Percentiles rank a stretch among this genome's conserved stretches.
These are phyloP conservation scores for Sclerotinia spermophila DNA, from an alignment of 2,329 filamentous ascomycete species.

Conservation along the genomic window DNA sequence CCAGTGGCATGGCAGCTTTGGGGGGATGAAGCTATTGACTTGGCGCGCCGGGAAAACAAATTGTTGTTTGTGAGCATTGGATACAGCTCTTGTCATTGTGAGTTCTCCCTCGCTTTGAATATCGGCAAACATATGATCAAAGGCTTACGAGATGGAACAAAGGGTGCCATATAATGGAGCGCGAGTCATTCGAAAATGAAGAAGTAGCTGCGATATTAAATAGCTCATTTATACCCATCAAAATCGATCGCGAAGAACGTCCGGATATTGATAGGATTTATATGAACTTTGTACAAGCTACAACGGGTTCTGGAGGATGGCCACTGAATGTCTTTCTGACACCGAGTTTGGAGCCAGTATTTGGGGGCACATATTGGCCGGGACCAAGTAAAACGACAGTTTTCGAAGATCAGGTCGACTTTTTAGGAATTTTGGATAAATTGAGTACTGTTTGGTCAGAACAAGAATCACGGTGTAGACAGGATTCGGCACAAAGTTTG, in stretches of 20 bases:
- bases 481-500: constrained; percentile 79
- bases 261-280: constrained; percentile 94
- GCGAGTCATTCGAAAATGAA: constrained; percentile 83
- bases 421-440: constrained; percentile 78
- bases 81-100: constrained; percentile 93
- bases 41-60: constrained; percentile 78
- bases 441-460: constrained; percentile 72
- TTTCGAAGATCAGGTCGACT: constrained; percentile 63
- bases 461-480: constrained; percentile 76
- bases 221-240: constrained; percentile 81
- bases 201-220: constrained; percentile 82
- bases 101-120: constrained; percentile 38
- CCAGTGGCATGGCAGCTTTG: constrained; percentile 90
- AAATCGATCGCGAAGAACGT: constrained; percentile 89
- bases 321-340: constrained; percentile 96
- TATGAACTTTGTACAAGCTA: constrained; percentile 97
- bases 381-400: constrained; percentile 42
- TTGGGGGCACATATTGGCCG: constrained; percentile 95
- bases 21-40: constrained; percentile 68
- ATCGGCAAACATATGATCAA: not conserved
- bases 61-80: constrained; percentile 92
- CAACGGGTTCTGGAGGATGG: constrained; percentile 87
- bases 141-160: not conserved
- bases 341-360: constrained; percentile 86
- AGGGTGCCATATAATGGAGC: constrained; percentile 88